Evolutionary conservation across 1,284 basidiomycete species (phyloP).

Genomic region (Apiotrichum porosum): DNA sequence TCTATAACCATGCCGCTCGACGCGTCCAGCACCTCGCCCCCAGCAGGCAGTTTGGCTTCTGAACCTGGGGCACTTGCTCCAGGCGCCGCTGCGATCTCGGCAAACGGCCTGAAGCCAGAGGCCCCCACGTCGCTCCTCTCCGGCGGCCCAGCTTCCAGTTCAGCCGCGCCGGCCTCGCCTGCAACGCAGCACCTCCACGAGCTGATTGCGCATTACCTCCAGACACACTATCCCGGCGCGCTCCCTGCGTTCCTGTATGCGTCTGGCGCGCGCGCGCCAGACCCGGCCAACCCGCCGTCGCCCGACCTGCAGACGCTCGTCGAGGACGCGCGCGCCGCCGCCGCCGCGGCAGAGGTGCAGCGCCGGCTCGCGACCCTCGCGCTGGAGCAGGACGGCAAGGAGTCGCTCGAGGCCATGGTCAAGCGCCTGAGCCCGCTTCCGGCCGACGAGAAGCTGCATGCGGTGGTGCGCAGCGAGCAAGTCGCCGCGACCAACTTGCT

Average conservation of each 20-base stretch:
- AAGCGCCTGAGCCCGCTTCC: slow-evolving; percentile 26
- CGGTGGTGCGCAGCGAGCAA: slow-evolving; percentile 8
- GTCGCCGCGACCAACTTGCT: slow-evolving; percentile 41
- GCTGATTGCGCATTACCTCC: slow-evolving; percentile 44
- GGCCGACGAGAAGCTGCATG: slow-evolving; percentile 14
- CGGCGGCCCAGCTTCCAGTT: too few species aligned
- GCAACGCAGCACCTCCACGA: slow-evolving; percentile 15
- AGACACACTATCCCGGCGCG: slow-evolving; percentile 33
- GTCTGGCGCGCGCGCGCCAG: slow-evolving; percentile 22
- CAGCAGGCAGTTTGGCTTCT: too few species aligned
- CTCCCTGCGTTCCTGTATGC: slow-evolving; percentile 37
- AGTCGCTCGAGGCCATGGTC: slow-evolving; percentile 3
- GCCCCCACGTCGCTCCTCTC: too few species aligned
- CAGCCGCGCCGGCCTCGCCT: too few species aligned
- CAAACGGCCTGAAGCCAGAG: too few species aligned
- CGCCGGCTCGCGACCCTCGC: too few species aligned
- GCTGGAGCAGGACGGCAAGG: slow-evolving; percentile 5
- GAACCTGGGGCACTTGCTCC: too few species aligned
- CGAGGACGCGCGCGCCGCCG: slow-evolving; percentile 25
- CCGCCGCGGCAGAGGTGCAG: too few species aligned
- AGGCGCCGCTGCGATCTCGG: too few species aligned
- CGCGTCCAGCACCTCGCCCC: too few species aligned
- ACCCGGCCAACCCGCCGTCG: slow-evolving; percentile 21
- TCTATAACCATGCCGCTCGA: too few species aligned
- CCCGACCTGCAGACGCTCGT: slow-evolving; percentile 42